Evolutionary conservation across 257 asterid genomes (phyloP).

Genomic region (Solanum etuberosum): DNA sequence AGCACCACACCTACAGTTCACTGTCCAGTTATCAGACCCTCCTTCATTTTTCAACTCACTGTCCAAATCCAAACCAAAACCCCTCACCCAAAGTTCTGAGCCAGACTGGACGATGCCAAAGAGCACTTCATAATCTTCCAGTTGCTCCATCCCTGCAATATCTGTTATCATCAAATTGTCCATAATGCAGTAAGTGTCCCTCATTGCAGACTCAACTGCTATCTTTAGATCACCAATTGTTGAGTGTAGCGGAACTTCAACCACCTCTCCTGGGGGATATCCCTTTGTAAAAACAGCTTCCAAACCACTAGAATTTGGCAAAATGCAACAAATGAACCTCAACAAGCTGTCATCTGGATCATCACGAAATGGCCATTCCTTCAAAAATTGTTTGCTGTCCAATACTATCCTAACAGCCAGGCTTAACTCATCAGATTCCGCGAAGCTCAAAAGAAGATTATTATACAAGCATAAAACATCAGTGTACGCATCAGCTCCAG

Average conservation of each 20-base stretch:
- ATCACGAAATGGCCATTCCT: conserved; percentile 80
- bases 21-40: conserved; percentile 68
- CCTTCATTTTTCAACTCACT: conserved; percentile 54
- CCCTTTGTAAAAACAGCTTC: conserved; percentile 12
- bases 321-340: conserved; percentile 49
- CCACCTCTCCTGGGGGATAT: conserved; percentile 32
- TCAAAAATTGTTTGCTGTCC: conserved; percentile 62
- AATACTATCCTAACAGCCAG: conserved; percentile 37
- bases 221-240: conserved; percentile 63
- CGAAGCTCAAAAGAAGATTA: conserved; percentile 29
- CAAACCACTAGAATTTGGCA: conserved; percentile 18
- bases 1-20: conserved; percentile 81
- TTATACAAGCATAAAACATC: conserved; percentile 40
- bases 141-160: conserved; percentile 36
- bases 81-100: conserved; percentile 39
- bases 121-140: conserved; percentile 50
- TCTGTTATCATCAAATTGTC: conserved; percentile 38
- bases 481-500: conserved; percentile 20
- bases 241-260: conserved; percentile 58
- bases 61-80: conserved; percentile 36
- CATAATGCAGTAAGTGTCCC: conserved; percentile 67
- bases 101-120: conserved; percentile 69
- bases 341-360: conserved; percentile 44
- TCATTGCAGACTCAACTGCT: conserved; percentile 44
- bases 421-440: conserved; percentile 23